Percentiles rank a stretch among this genome's conserved stretches.
Conservation (phyloP, 1,284 basidiomycete genomes). For the Exobasidium rhododendri region DNA sequence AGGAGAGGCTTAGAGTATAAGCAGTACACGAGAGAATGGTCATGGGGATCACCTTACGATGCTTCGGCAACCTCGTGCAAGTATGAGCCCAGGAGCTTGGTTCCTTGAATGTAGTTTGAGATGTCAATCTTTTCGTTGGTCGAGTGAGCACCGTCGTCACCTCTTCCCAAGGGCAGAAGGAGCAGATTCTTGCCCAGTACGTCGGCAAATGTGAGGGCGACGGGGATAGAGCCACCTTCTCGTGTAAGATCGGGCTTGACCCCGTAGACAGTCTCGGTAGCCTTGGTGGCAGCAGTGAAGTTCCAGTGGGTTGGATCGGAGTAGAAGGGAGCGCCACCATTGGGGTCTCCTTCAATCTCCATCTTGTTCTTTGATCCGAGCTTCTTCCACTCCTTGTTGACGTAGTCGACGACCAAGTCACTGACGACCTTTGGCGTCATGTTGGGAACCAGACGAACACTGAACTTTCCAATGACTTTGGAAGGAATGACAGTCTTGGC, state of each 20-base stretch:
- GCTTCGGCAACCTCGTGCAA: conserved; percentile 79
- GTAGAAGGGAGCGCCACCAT: conserved; percentile 52
- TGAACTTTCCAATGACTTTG: conserved; percentile 68
- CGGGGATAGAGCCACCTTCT: conserved; percentile 94
- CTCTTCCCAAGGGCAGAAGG: conserved; percentile 77
- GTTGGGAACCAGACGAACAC: conserved; percentile 69
- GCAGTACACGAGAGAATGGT: no score
- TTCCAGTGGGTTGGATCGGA: conserved; percentile 73
- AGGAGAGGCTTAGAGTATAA: no score
- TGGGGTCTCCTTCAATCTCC: conserved; percentile 31
- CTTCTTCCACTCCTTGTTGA: conserved; percentile 47
- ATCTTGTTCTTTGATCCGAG: conserved; percentile 53
- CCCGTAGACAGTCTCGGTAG: conserved; percentile 76
- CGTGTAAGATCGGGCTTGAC: conserved; percentile 81
- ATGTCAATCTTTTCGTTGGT: conserved; percentile 90
- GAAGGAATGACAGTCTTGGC: conserved; percentile 93
- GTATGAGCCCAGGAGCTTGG: conserved; percentile 70
- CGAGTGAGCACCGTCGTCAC: conserved; percentile 78
- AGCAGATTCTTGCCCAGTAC: conserved; percentile 70
- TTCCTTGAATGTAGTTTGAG: conserved; percentile 85
- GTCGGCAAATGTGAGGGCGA: conserved; percentile 93
- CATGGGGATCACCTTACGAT: no score
- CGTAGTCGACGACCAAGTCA: conserved; percentile 44
- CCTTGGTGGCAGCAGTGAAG: conserved; percentile 83
- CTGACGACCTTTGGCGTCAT: conserved; percentile 64